Conservation (phyloP, 257 asterid species). For the Ilex aquifolium region DNA sequence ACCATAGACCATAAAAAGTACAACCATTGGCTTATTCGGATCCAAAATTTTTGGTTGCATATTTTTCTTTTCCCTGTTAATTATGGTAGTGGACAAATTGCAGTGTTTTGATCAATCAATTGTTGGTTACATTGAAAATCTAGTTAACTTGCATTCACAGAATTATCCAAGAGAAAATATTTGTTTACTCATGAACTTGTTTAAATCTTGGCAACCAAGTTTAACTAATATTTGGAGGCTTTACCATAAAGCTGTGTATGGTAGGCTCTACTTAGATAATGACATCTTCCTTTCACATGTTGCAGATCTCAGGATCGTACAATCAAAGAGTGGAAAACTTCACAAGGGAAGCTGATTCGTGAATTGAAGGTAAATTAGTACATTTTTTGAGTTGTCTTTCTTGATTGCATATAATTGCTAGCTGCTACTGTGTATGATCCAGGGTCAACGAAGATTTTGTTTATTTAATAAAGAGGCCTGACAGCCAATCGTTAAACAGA, state of each 20-base stretch:
- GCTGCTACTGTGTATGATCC: not conserved
- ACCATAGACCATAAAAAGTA: not conserved
- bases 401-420: not conserved
- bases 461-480: too few relatives aligned
- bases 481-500: too few relatives aligned
- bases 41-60: not conserved
- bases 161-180: too few relatives aligned
- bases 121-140: not conserved
- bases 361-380: constrained; percentile 63
- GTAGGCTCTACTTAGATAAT: not conserved
- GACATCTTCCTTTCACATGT: constrained; percentile 9
- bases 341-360: constrained; percentile 84
- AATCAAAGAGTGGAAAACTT: constrained; percentile 85
- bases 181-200: too few relatives aligned
- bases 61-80: not conserved
- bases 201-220: not conserved
- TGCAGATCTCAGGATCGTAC: constrained; percentile 94
- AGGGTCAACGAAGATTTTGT: too few relatives aligned
- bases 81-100: not conserved
- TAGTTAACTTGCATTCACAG: not conserved
- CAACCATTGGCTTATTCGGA: not conserved
- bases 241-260: too few relatives aligned
- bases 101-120: not conserved
- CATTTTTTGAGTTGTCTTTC: not conserved
- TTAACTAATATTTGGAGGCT: not conserved